Evolutionary conservation across 2,329 filamentous ascomycete species (phyloP).

Genomic region (Aspergillus intermedius): DNA sequence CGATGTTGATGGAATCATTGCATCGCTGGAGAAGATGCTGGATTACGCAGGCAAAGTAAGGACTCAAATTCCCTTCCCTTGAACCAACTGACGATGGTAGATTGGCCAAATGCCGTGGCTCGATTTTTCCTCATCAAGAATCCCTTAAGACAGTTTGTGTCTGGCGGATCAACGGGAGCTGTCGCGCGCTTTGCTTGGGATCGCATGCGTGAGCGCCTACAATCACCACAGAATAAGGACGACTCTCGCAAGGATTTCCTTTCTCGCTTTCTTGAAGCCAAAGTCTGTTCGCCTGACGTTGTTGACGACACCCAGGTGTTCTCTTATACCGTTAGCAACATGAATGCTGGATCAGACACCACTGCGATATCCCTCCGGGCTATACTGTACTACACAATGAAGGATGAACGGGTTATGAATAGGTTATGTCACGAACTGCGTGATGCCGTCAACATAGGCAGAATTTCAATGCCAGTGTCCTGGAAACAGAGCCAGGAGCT

Average conservation of each 20-base stretch:
- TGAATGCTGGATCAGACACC: constrained; percentile 31
- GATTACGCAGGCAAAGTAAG: constrained; percentile 18
- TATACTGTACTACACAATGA: constrained; percentile 27
- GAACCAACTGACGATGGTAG: constrained; percentile 1
- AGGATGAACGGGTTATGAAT: constrained; percentile 27
- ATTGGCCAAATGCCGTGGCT: constrained; percentile 32
- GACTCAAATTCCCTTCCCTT: neutral
- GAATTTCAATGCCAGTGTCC: constrained; percentile 12
- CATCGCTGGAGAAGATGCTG: constrained; percentile 21
- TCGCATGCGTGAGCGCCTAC: constrained; percentile 14
- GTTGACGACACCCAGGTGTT: constrained; percentile 22
- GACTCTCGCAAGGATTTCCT: constrained; percentile 19
- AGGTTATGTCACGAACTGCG: constrained; percentile 39
- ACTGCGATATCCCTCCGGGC: constrained; percentile 27
- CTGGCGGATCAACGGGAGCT: constrained; percentile 14
- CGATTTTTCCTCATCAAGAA: constrained; percentile 30
- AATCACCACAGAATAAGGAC: constrained; percentile 50
- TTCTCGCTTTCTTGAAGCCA: constrained; percentile 24
- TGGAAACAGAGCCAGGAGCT: constrained; percentile 22
- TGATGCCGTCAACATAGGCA: constrained; percentile 28
- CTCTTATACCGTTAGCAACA: constrained; percentile 22
- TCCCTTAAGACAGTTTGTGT: constrained; percentile 15
- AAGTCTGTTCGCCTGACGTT: constrained; percentile 14
- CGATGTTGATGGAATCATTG: constrained; percentile 29
- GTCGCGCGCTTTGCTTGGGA: constrained; percentile 17